These are phyloP conservation scores for Myxozyma neotropica DNA, from an alignment of 805 yeast species.

Conservation along the genomic window DNA sequence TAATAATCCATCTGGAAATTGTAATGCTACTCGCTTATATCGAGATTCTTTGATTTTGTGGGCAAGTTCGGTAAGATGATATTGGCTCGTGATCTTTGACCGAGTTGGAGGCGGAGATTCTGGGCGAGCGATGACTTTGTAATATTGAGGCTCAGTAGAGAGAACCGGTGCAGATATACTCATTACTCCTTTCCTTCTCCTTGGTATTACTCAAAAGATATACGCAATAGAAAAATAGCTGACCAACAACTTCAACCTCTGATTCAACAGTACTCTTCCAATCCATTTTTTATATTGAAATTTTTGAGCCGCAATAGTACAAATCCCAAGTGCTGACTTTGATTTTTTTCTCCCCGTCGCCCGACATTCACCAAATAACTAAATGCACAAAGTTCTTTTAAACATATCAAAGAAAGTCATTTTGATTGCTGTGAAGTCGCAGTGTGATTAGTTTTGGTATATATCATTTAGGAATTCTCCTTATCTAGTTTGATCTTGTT, in stretches of 20 bases:
- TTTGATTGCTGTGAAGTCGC: background rate
- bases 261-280: too few relatives aligned
- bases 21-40: slow-evolving; percentile 64
- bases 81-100: slow-evolving; percentile 56
- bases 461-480: too few relatives aligned
- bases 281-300: too few relatives aligned
- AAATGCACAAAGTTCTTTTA: background rate
- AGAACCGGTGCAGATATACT: slow-evolving; percentile 61
- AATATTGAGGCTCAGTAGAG: slow-evolving; percentile 72
- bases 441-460: too few relatives aligned
- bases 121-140: slow-evolving; percentile 44
- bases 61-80: slow-evolving; percentile 28
- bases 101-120: slow-evolving; percentile 16
- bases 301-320: too few relatives aligned
- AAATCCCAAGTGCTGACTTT: slow-evolving; percentile 3
- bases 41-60: slow-evolving; percentile 32
- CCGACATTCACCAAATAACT: background rate
- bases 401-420: background rate
- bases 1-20: slow-evolving; percentile 83
- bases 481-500: too few relatives aligned
- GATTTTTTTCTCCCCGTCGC: too few relatives aligned
- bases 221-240: background rate
- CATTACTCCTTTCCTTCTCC: background rate
- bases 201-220: background rate
- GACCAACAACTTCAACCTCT: too few relatives aligned